Base-by-base conservation (phyloP, 2,329 filamentous ascomycete genomes). In the Pseudogymnoascus sp. region DNA sequence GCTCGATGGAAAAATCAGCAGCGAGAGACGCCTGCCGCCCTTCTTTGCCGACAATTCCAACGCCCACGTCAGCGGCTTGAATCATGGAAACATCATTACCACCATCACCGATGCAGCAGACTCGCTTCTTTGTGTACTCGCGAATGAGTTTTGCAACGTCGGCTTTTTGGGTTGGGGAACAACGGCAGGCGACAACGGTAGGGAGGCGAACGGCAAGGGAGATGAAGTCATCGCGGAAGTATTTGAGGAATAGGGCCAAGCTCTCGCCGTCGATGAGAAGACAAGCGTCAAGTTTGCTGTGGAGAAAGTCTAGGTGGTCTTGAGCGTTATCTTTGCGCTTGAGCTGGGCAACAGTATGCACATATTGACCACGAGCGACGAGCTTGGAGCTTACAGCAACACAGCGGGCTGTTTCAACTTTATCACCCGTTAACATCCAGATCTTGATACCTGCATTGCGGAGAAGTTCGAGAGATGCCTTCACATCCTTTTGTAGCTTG, bases 21-120 rank as follows among this genome's bases (percentile, higher is more conserved):
- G 96, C 96, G 56, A 99, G 82, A 72, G 89, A 95, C 37, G 95
- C 95, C 78, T 99, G 95, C 21, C 91, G 87, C 35, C 95, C 95
- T 79, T 99, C 95, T 79, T 99, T 99, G 65, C 95, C 95, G 0
- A 97, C 95, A 66, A 99, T 99, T 65, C 95, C 95, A 26, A 99
- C 93, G 65, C 96, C 96, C 0, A 99, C 93, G 72, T 99, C 95
- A 0, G 96, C 95, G 7, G 95, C 93, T 79, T 97, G 95, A 69
- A 99, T 99, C 95, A 99, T 99, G 69, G 89, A 93, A 4, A 99
- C 95, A 74, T 99, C 96, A 76, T 99, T 99, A 70, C 96, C 95
- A 68, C 95, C 95, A 72, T 99, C 95, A 38, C 95, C 95, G 69
- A 99, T 99, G 73, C 95, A 97, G 77, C 93, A 96, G 15, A 97